These are phyloP conservation scores for Stephanodiscus minutulus DNA, from an alignment of 108 stramenopile genomes.

Conservation along the genomic window DNA sequence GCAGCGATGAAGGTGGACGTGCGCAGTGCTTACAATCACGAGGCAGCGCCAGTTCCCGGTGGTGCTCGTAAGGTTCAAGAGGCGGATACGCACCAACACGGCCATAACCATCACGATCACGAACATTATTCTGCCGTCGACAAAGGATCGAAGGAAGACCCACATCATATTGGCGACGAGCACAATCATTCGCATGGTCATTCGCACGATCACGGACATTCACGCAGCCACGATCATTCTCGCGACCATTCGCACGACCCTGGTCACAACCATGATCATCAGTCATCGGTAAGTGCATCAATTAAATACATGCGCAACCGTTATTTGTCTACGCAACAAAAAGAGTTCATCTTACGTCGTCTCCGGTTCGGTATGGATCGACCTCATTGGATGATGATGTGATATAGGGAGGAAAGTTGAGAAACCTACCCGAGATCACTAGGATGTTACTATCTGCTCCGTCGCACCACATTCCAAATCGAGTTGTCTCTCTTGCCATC, in stretches of 20 bases:
- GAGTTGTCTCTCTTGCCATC: conserved; percentile 70
- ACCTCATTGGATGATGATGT: not conserved
- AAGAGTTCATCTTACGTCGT: not conserved
- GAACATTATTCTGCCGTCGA: not conserved
- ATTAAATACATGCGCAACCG: not conserved
- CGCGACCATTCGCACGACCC: conserved; percentile 31
- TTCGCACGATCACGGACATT: conserved; percentile 24
- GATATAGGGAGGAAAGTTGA: conserved; percentile 53
- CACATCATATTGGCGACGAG: conserved; percentile 15
- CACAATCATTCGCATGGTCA: conserved; percentile 26
- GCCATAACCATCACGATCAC: conserved; percentile 13
- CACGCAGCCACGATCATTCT: conserved; percentile 40
- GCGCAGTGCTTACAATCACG: conserved; percentile 58
- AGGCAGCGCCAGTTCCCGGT: conserved; percentile 72
- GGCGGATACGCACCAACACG: not conserved
- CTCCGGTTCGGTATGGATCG: not conserved
- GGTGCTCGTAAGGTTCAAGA: conserved; percentile 21
- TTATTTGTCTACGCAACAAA: not conserved
- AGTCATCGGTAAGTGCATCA: conserved; percentile 15
- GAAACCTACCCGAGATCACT: conserved; percentile 79
- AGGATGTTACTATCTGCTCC: conserved; percentile 65
- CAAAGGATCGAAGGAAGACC: conserved; percentile 18
- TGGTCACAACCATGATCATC: conserved; percentile 33
- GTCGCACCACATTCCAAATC: conserved; percentile 61
- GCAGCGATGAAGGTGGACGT: conserved; percentile 70